Evolutionary conservation across 169 alveolate genomes (phyloP), one percentile per base, ranked within the genome.

Genomic region (Babesia ovata): DNA sequence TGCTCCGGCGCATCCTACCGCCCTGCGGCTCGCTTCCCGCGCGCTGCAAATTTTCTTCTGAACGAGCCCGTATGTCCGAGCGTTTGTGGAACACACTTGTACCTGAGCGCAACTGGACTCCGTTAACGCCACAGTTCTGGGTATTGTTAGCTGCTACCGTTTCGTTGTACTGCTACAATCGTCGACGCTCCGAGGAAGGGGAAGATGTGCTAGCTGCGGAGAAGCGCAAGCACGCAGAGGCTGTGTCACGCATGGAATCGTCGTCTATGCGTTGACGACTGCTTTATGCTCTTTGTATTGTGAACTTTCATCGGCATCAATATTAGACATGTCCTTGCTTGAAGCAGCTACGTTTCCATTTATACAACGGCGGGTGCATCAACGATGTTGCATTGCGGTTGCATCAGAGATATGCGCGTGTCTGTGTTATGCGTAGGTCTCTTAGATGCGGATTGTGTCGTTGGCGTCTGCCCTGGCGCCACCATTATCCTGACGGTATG

Each of bases 51-150:
- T 67, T 67, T 54, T 67, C 76, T 50, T 50, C 76, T 52, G 76
- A 67, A 17, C 63, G 76, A 4, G 76, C 75, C 7, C 45, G 75
- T 13, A 26, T 52, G 33, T 61, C 82, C 33, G 70, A 63, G 72
- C 58, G 73, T 16, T 46, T 81, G 28, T 81, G 84, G 84, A 73
- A 81, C 42, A 63, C 84, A 17, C 53, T 81, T 52, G 88, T 81
- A 26, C 84, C 84, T n/a, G 88, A 81, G 73, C 54, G 78, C 33
- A 81, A 53, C 58, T 81, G 88, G 84, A 50, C 84, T 16, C 75
- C 57, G 28, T 28, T 46, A n/a, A 60, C 85, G 3, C 84, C 88
- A 0, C 84, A 72, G 57, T 71, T 81, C 48, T 71, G 83, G 84
- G 67, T 71, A 8, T 45, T 81, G 36, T 39, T 63, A 6, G 50